Evolutionary conservation across 371 early-diverging fungal genomes (phyloP).

Genomic region (Circinella minor): DNA sequence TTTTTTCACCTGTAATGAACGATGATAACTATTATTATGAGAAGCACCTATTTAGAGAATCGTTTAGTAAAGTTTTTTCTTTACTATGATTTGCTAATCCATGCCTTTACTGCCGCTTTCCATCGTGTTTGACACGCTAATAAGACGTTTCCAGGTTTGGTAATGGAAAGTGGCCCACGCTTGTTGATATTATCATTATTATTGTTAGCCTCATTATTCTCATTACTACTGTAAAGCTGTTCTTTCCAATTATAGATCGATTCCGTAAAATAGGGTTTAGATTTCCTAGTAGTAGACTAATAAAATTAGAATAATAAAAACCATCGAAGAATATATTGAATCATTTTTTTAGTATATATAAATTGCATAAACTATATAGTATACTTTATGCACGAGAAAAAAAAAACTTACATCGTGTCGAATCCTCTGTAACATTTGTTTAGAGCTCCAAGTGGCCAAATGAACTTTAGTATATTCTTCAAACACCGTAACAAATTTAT

Average conservation of each 20-base stretch:
- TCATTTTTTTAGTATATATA: too few relatives aligned
- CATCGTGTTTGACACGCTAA: constrained; percentile 13
- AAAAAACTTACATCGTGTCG: constrained; percentile 21
- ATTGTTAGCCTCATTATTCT: background rate
- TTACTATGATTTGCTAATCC: constrained; percentile 1
- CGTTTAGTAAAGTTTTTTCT: too few relatives aligned
- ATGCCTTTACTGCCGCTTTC: constrained; percentile 3
- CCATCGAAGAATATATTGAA: background rate
- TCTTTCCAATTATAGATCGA: too few relatives aligned
- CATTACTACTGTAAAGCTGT: background rate
- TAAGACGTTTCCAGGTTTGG: constrained; percentile 1
- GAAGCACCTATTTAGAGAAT: too few relatives aligned
- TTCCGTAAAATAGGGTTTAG: too few relatives aligned
- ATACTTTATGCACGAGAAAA: background rate
- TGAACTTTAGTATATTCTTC: constrained; percentile 29
- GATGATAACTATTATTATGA: too few relatives aligned
- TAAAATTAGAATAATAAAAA: too few relatives aligned
- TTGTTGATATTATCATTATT: background rate
- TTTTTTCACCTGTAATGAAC: too few relatives aligned
- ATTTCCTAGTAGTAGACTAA: too few relatives aligned
- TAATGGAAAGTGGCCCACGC: background rate
- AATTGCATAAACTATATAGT: too few relatives aligned
- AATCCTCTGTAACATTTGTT: constrained; percentile 33
- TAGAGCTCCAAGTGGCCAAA: constrained; percentile 31
- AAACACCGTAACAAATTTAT: constrained; percentile 16